A percentile compares a stretch with the other conserved stretches of the same genome.
These are phyloP conservation scores for Trichosporon sp. DNA, from an alignment of 1,284 basidiomycete species.

Conservation along the genomic window DNA sequence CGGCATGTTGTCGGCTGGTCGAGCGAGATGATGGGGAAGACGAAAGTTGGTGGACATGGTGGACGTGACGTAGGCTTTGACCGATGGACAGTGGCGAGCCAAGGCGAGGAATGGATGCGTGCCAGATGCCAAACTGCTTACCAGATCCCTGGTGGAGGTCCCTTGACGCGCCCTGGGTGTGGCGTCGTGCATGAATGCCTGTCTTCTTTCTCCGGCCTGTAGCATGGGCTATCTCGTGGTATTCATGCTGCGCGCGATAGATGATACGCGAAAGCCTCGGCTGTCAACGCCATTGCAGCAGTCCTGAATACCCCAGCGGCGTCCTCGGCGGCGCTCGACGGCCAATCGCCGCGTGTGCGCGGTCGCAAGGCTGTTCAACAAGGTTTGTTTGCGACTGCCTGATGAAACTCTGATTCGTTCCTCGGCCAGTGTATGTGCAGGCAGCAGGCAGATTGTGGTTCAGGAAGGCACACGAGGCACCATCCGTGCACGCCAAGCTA, in stretches of 20 bases:
- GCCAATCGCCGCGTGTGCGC: no score
- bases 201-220: not conserved
- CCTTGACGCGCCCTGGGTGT: not conserved
- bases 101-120: not conserved
- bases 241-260: not conserved
- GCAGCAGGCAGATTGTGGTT: not conserved
- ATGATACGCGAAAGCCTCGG: not conserved
- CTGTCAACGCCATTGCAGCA: not conserved
- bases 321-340: not conserved
- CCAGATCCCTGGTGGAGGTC: constrained; percentile 7
- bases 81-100: not conserved
- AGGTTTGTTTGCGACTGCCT: not conserved
- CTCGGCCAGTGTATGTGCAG: not conserved
- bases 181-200: not conserved
- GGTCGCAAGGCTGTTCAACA: not conserved
- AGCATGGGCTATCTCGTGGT: not conserved
- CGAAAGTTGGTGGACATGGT: not conserved
- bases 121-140: not conserved
- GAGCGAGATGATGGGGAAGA: not conserved
- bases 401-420: constrained; percentile 5
- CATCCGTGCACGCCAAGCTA: not conserved
- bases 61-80: not conserved
- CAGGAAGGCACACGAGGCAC: constrained; percentile 9
- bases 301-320: not conserved
- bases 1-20: not conserved